Evolutionary conservation across 2,329 filamentous ascomycete genomes (phyloP).

Genomic region (Fusarium acutatum): DNA sequence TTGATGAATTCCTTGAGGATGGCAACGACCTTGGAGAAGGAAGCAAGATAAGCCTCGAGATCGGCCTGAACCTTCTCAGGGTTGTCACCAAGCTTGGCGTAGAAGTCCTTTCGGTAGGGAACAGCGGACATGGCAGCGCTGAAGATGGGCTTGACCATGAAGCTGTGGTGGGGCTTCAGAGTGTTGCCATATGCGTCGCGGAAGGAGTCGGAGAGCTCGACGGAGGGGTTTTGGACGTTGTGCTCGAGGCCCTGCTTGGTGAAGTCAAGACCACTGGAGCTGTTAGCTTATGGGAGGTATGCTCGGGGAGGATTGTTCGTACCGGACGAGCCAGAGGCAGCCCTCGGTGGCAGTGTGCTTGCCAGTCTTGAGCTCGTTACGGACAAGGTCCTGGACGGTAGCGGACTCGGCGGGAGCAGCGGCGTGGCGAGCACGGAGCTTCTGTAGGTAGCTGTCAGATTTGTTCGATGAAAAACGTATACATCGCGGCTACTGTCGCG

Average conservation of each 20-base stretch:
- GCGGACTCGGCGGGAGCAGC: conserved; percentile 81
- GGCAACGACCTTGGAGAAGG: conserved; percentile 79
- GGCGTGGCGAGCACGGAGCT: conserved; percentile 85
- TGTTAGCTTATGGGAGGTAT: not conserved
- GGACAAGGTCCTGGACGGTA: conserved; percentile 84
- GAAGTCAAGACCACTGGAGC: conserved; percentile 87
- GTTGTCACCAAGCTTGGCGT: conserved; percentile 81
- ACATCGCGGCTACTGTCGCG: not conserved
- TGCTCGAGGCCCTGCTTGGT: conserved; percentile 83
- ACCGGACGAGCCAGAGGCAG: conserved; percentile 90
- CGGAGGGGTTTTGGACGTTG: conserved; percentile 72
- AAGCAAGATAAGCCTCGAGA: conserved; percentile 76
- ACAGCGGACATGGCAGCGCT: conserved; percentile 91
- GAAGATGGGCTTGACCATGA: conserved; percentile 92
- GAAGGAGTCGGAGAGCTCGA: conserved; percentile 90
- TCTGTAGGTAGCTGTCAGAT: conserved; percentile 61
- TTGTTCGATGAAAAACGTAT: not conserved
- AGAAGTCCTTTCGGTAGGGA: conserved; percentile 94
- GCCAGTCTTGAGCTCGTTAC: conserved; percentile 88
- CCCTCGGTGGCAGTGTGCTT: conserved; percentile 91
- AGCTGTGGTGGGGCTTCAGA: conserved; percentile 90
- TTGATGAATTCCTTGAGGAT: conserved; percentile 73
- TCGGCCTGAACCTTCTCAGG: conserved; percentile 68
- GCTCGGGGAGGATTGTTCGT: conserved; percentile 40
- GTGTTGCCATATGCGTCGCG: conserved; percentile 83